Evolutionary conservation across 805 yeast species (phyloP).

Genomic region (Wickerhamomyces alni): DNA sequence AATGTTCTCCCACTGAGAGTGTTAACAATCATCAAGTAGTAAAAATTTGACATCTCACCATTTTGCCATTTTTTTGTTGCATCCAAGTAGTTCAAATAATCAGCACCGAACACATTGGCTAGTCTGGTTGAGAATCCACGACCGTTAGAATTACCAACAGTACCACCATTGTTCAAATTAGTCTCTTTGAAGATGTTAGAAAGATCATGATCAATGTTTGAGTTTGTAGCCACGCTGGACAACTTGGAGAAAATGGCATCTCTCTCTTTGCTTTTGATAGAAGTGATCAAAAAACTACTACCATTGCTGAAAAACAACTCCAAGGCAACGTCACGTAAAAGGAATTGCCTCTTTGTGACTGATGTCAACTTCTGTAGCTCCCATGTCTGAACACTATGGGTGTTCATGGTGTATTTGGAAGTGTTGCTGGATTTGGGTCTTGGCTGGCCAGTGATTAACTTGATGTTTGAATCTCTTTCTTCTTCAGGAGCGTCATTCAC

Average conservation of each 20-base stretch:
- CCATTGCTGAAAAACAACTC: slow-evolving; percentile 76
- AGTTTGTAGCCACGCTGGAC: slow-evolving; percentile 41
- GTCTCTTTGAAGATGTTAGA: slow-evolving; percentile 48
- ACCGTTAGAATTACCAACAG: slow-evolving; percentile 23
- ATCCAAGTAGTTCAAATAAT: slow-evolving; percentile 29
- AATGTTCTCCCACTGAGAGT: slow-evolving; percentile 85
- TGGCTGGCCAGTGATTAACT: slow-evolving; percentile 50
- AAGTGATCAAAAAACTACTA: slow-evolving; percentile 62
- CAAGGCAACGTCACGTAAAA: slow-evolving; percentile 73
- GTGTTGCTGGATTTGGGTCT: slow-evolving; percentile 8
- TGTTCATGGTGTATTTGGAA: slow-evolving; percentile 17
- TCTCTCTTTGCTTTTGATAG: slow-evolving; percentile 44
- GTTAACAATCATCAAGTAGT: slow-evolving; percentile 72
- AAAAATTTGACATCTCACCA: slow-evolving; percentile 80
- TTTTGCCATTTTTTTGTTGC: slow-evolving; percentile 68
- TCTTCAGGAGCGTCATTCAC: slow-evolving; percentile 57
- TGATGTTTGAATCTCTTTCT: slow-evolving; percentile 63
- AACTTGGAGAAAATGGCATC: slow-evolving; percentile 50
- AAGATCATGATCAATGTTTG: slow-evolving; percentile 49
- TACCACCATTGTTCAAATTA: slow-evolving; percentile 26
- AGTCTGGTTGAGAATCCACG: slow-evolving; percentile 35
- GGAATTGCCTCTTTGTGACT: slow-evolving; percentile 67
- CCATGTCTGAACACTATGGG: slow-evolving; percentile 56
- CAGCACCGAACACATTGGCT: slow-evolving; percentile 39
- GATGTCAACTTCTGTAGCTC: slow-evolving; percentile 51